Conservation (phyloP, 1,284 basidiomycete species). For the Trametes polyzona region DNA sequence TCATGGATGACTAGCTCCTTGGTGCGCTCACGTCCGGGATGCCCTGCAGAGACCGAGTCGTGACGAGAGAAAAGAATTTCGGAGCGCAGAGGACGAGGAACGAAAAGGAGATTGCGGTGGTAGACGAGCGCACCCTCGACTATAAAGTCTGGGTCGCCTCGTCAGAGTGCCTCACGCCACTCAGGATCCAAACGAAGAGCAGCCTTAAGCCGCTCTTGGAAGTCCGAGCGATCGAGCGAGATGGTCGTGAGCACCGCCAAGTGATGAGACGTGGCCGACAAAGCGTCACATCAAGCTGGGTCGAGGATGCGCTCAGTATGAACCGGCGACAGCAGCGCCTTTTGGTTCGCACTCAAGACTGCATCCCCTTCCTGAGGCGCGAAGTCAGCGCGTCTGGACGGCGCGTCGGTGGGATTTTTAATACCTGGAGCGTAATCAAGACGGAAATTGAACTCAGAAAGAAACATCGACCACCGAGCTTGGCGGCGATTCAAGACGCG, state of each 20-base stretch:
- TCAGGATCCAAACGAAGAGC: slow-evolving; percentile 31
- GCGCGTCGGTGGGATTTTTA: slow-evolving; percentile 40
- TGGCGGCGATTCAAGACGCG: slow-evolving; percentile 43
- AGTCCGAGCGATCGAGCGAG: slow-evolving; percentile 35
- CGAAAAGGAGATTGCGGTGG: slow-evolving; percentile 38
- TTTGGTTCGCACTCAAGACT: slow-evolving; percentile 15
- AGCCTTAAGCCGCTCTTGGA: slow-evolving; percentile 35
- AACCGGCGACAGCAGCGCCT: slow-evolving; percentile 23
- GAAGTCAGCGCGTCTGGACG: slow-evolving; percentile 37
- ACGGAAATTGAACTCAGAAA: slow-evolving; percentile 44
- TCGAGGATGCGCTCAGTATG: slow-evolving; percentile 30
- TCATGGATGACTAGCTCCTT: slow-evolving; percentile 11
- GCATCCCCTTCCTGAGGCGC: slow-evolving; percentile 39
- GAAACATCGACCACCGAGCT: slow-evolving; percentile 43
- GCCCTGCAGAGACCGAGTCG: slow-evolving; percentile 27
- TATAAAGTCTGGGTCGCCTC: slow-evolving; percentile 33
- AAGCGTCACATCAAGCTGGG: too few species aligned
- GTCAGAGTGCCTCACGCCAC: slow-evolving; percentile 35
- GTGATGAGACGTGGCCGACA: slow-evolving; percentile 13
- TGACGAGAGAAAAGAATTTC: slow-evolving; percentile 34
- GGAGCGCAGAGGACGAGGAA: slow-evolving; percentile 36
- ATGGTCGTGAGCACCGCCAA: slow-evolving; percentile 32
- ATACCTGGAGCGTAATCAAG: slow-evolving; percentile 37
- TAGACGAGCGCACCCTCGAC: slow-evolving; percentile 36
- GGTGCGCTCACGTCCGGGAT: slow-evolving; percentile 27